A percentile compares a stretch with the other conserved stretches of the same genome.
phyloP scores from a whole-genome alignment of 1,284 basidiomycete species.

The Chalciporus sp. region DNA sequence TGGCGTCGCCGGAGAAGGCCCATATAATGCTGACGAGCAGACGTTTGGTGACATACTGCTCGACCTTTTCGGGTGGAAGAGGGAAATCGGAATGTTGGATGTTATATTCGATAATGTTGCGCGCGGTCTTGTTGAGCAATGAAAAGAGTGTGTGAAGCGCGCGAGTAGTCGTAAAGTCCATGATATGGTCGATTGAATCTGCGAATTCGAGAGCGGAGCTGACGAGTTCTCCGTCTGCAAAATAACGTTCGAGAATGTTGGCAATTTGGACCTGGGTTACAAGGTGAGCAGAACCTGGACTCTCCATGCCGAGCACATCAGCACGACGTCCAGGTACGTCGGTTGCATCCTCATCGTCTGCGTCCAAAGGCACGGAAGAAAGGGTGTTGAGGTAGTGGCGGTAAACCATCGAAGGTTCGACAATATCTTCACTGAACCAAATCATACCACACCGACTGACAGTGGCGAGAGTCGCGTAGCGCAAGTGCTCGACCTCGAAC shows the following conservation, averaged over 20 bases:
- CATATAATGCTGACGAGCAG: conserved; percentile 93
- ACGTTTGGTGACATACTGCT: conserved; percentile 91
- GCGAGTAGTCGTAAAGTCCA: conserved; percentile 95
- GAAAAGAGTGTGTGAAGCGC: conserved; percentile 97
- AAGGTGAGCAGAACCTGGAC: conserved; percentile 63
- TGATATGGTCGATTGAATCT: conserved; percentile 89
- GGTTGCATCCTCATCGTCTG: conserved; percentile 83
- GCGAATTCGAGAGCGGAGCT: conserved; percentile 80
- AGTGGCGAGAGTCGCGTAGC: conserved; percentile 96
- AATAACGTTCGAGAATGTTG: conserved; percentile 78
- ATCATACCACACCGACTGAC: conserved; percentile 99
- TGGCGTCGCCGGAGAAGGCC: conserved; percentile 97
- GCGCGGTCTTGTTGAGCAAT: conserved; percentile 93
- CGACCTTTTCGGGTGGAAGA: conserved; percentile 78
- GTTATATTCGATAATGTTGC: conserved; percentile 96
- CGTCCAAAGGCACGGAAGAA: conserved; percentile 78
- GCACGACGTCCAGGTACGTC: conserved; percentile 64
- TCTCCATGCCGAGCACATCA: conserved; percentile 54
- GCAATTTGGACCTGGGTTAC: conserved; percentile 84
- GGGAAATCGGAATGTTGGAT: conserved; percentile 95
- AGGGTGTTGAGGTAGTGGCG: conserved; percentile 85
- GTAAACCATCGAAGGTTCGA: conserved; percentile 91
- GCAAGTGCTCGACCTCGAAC: conserved; percentile 99
- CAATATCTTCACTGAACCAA: conserved; percentile 98
- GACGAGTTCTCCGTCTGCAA: conserved; percentile 83